phyloP scores from a whole-genome alignment of 306 rosid species.

The Trifolium pratense region DNA sequence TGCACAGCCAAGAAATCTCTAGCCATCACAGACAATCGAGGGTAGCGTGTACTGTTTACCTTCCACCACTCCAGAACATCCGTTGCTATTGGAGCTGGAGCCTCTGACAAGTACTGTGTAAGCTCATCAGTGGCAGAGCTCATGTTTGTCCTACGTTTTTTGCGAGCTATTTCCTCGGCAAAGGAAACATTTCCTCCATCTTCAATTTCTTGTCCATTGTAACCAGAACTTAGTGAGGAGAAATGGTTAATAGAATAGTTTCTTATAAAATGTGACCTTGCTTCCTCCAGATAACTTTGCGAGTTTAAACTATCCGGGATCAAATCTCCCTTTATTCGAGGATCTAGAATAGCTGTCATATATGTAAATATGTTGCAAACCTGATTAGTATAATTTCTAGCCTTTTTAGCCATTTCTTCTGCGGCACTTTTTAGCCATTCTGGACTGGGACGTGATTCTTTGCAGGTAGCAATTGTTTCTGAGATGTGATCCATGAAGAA shows the following conservation, averaged over 20 bases:
- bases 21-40: conserved; percentile 90
- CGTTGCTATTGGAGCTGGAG: conserved; percentile 85
- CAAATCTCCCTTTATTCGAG: conserved; percentile 91
- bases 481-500: conserved; percentile 99
- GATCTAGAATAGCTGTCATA: conserved; percentile 93
- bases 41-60: conserved; percentile 81
- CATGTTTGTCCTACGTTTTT: conserved; percentile 80
- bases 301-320: conserved; percentile 84
- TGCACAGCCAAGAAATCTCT: conserved; percentile 91
- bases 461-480: conserved; percentile 75
- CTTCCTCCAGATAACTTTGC: conserved; percentile 75
- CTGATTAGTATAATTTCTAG: conserved; percentile 67
- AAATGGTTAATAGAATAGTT: conserved; percentile 73
- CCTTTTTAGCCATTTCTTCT: conserved; percentile 91
- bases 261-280: conserved; percentile 80
- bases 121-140: conserved; percentile 87
- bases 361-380: conserved; percentile 87
- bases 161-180: conserved; percentile 96
- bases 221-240: conserved; percentile 70
- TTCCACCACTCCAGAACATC: conserved; percentile 99
- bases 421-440: conserved; percentile 87
- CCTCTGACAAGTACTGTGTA: conserved; percentile 86
- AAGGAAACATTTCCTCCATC: conserved; percentile 85
- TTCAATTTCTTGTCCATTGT: conserved; percentile 67
- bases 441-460: conserved; percentile 79